Percentiles rank a stretch among this genome's conserved stretches.
Conservation (phyloP, 306 rosid species). For the Sechiopsis laciniata region DNA sequence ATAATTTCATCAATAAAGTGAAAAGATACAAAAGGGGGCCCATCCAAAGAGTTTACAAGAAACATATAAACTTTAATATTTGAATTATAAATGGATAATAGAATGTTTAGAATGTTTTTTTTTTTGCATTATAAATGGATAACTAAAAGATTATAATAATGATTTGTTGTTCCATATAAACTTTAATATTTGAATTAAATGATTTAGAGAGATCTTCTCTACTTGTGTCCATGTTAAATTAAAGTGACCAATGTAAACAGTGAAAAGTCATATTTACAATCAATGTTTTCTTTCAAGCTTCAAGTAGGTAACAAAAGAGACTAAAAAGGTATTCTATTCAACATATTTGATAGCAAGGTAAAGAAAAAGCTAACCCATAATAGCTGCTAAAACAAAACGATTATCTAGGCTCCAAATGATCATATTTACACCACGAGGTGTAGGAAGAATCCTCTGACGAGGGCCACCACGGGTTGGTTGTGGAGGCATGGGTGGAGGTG, state of each 20-base stretch:
- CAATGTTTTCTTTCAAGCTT: constrained; percentile 5
- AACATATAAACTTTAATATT: background rate
- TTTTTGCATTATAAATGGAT: background rate
- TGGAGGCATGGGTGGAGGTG: constrained; percentile 97
- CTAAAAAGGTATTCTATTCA: background rate
- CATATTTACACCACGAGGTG: constrained; percentile 99
- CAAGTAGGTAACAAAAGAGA: background rate
- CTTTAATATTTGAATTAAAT: background rate
- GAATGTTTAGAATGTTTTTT: no score
- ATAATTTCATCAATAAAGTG: background rate
- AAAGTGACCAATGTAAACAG: background rate
- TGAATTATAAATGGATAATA: background rate
- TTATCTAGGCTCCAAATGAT: constrained; percentile 97
- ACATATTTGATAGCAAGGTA: constrained; percentile 16
- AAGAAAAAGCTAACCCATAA: constrained; percentile 62
- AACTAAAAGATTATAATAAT: background rate
- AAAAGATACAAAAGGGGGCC: background rate
- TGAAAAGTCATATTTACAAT: background rate
- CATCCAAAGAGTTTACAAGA: background rate
- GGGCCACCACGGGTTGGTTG: constrained; percentile 96
- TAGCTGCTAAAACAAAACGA: constrained; percentile 98
- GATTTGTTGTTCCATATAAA: background rate
- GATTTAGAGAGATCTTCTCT: background rate
- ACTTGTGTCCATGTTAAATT: background rate
- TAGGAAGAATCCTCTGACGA: constrained; percentile 92